Evolutionary conservation across 345 rosid species (phyloP), one percentile per base, ranked within the genome.

Genomic region (Kernera saxatilis): DNA sequence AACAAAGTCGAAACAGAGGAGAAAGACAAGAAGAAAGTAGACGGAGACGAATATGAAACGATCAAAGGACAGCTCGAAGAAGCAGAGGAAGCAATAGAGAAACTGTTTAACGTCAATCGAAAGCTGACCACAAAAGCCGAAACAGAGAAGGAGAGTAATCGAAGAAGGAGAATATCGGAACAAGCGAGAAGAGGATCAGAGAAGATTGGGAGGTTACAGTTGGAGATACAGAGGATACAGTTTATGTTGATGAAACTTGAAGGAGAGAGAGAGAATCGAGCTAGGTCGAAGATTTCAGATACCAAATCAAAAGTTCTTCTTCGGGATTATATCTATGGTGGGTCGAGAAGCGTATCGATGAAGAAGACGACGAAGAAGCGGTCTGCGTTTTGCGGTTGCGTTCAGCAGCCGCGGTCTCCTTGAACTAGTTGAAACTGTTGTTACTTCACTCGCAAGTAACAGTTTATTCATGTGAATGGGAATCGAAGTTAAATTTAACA

Each of bases 181-280:
- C 92, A 92, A 40, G 93, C 97, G 39, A 85, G 83, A 67, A 84
- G 84, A 69, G 92, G 81, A 67, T 87, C 96, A 0, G 98, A 95
- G 82, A 90, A 85, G 83, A 82, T 88, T 13, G 92, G 93, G 17
- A 78, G 89, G 58, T 75, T 94, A 81, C 96, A 91, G 84, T 40
- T 87, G 82, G 98, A 91, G 83, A 82, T 94, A 78, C 93, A 89
- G 82, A 94, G 88, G 78, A 58, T 94, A 52, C 97, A 89, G 83
- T 86, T 89, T 68, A 74, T 87, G 53, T 66, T 94, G 69, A 64
- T 84, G 80, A 89, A 88, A 71, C 84, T 88, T 12, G 93, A 91
- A 10, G 93, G 79, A 27, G 88, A 86, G 61, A 84, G 74, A 71
- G 86, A 79, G 80, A 80, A 81, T 67, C 74, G 68, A 69, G 88